A percentile compares a stretch with the other conserved stretches of the same genome.
Conservation (phyloP, 257 asterid species). For the Buddleja alternifolia region DNA sequence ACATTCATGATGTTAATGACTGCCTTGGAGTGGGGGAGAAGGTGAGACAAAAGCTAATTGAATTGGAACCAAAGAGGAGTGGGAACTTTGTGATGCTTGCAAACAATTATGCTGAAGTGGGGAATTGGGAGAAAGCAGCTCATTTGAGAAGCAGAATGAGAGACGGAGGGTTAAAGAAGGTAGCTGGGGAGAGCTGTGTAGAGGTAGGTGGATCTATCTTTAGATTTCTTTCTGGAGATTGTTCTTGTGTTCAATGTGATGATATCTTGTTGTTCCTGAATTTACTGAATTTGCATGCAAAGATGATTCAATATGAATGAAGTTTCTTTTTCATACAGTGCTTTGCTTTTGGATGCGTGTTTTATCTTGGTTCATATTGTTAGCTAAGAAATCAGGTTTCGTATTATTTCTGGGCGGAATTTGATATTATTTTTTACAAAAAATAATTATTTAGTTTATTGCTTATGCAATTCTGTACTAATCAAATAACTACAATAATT, state of each 20-base stretch:
- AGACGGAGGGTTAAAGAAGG: conserved; percentile 55
- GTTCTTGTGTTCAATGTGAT: conserved; percentile 31
- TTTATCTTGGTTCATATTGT: not conserved
- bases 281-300: conserved; percentile 50
- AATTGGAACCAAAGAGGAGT: conserved; percentile 68
- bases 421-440: too few species aligned
- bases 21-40: conserved; percentile 50
- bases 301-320: conserved; percentile 37
- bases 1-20: conserved; percentile 60
- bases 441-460: too few species aligned
- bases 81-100: conserved; percentile 81
- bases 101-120: conserved; percentile 65
- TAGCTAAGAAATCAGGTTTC: too few species aligned
- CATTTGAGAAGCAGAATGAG: conserved; percentile 54
- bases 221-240: conserved; percentile 54
- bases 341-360: not conserved
- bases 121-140: conserved; percentile 72
- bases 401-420: too few species aligned
- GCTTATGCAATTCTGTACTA: too few species aligned
- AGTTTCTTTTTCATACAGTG: not conserved
- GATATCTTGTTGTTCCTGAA: conserved; percentile 45
- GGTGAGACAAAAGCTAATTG: conserved; percentile 55
- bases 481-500: too few species aligned
- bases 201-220: conserved; percentile 54
- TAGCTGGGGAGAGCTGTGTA: conserved; percentile 68